phyloP scores from a whole-genome alignment of 2,329 filamentous ascomycete species.

The Ophiostoma montium region DNA sequence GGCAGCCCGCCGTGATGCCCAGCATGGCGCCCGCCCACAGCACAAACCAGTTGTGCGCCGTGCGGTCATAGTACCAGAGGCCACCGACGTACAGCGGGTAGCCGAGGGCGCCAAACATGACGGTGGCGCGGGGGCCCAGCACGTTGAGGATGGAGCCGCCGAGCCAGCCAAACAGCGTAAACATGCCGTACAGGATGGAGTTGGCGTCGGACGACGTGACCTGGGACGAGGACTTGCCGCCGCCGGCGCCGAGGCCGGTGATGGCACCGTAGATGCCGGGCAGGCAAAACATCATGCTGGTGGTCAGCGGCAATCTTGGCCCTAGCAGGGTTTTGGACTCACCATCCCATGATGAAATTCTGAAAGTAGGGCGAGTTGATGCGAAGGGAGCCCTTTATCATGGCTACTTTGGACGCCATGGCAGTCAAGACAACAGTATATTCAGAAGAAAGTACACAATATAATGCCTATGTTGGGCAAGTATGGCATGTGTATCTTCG shows the following conservation, averaged over 20 bases:
- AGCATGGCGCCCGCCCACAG: conserved; percentile 13
- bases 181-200: conserved; percentile 6
- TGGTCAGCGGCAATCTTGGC: too few species aligned
- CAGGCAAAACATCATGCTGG: conserved; percentile 17
- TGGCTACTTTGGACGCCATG: neutral
- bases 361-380: neutral
- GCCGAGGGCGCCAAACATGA: conserved; percentile 12
- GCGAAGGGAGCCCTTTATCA: neutral
- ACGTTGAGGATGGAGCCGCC: conserved; percentile 12
- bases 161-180: conserved; percentile 7
- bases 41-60: conserved; percentile 11
- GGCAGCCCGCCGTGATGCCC: conserved; percentile 10
- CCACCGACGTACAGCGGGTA: conserved; percentile 14
- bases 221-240: neutral
- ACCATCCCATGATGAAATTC: neutral
- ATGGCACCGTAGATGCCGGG: conserved; percentile 6
- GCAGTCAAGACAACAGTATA: too few species aligned
- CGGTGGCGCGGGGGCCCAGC: conserved; percentile 9
- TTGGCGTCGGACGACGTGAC: neutral
- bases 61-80: conserved; percentile 14
- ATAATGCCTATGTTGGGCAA: too few species aligned
- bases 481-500: too few species aligned
- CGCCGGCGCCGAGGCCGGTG: conserved; percentile 6
- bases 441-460: too few species aligned
- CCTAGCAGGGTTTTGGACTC: conserved; percentile 13